phyloP scores from a whole-genome alignment of 2,329 filamentous ascomycete species.

The Endoconidiophora polonica region DNA sequence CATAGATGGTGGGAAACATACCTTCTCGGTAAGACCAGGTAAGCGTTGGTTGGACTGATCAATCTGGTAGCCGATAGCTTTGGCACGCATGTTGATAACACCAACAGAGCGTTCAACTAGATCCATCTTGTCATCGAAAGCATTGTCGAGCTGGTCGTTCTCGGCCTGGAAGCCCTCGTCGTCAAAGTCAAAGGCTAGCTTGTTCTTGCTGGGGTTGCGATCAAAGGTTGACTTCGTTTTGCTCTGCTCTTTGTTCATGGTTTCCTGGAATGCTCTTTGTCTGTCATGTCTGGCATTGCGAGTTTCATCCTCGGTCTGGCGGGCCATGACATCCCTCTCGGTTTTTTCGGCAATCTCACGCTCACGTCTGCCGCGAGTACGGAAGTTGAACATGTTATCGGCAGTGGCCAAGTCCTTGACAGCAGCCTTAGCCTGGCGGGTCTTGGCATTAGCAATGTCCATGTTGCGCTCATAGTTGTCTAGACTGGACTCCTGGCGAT shows the following conservation, averaged over 20 bases:
- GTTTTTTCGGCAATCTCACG: conserved; percentile 56
- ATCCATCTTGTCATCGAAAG: conserved; percentile 41
- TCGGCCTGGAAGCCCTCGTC: conserved; percentile 39
- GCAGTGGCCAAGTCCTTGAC: conserved; percentile 69
- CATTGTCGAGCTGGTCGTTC: conserved; percentile 28
- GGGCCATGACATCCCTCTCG: conserved; percentile 27
- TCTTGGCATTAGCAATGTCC: conserved; percentile 62
- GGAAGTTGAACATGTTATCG: conserved; percentile 66
- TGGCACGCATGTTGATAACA: conserved; percentile 58
- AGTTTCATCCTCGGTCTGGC: conserved; percentile 8
- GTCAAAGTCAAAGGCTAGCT: conserved; percentile 67
- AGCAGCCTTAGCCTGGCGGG: conserved; percentile 60
- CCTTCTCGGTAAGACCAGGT: conserved; percentile 54
- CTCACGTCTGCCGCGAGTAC: conserved; percentile 42
- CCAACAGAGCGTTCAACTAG: conserved; percentile 55
- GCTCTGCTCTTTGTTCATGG: conserved; percentile 3
- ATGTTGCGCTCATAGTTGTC: conserved; percentile 72
- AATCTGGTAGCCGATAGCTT: conserved; percentile 64
- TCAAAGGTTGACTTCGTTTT: conserved; percentile 6
- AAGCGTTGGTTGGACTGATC: conserved; percentile 40
- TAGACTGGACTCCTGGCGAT: conserved; percentile 59
- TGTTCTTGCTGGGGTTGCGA: conserved; percentile 20
- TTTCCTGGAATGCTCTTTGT: conserved; percentile 19
- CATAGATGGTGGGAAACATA: conserved; percentile 21
- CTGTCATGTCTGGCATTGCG: conserved; percentile 14